These are phyloP conservation scores for Fusarium sp. DNA, from an alignment of 2,329 filamentous ascomycete genomes.

Conservation along the genomic window DNA sequence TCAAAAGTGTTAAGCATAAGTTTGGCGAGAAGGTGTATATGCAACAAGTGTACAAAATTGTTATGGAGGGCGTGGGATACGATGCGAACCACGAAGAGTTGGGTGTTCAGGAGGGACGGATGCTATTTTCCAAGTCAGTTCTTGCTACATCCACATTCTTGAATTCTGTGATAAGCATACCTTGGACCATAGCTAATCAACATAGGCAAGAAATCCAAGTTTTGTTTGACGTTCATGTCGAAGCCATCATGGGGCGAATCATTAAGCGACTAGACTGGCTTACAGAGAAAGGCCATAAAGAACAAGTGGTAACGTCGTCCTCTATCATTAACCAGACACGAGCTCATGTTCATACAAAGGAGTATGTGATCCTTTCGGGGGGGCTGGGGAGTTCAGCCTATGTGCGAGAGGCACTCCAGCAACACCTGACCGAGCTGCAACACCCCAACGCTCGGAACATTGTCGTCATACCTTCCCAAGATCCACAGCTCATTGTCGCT, in stretches of 20 bases:
- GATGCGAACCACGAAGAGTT: conserved; percentile 57
- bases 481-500: conserved; percentile 36
- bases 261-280: conserved; percentile 60
- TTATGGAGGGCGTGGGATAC: conserved; percentile 61
- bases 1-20: conserved; percentile 58
- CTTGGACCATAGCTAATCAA: too few species aligned
- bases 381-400: conserved; percentile 64
- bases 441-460: conserved; percentile 51
- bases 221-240: conserved; percentile 57
- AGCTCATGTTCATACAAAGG: conserved; percentile 33
- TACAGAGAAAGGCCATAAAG: conserved; percentile 48
- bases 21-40: conserved; percentile 63
- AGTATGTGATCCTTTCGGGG: conserved; percentile 62
- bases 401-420: conserved; percentile 60
- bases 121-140: conserved; percentile 58
- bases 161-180: too few species aligned
- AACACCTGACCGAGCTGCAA: conserved; percentile 52
- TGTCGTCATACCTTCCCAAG: conserved; percentile 35
- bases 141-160: too few species aligned
- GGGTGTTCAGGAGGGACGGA: conserved; percentile 58
- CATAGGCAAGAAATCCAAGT: conserved; percentile 60
- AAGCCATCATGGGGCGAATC: conserved; percentile 56
- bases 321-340: too few species aligned
- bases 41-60: conserved; percentile 58
- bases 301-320: conserved; percentile 54